Conservation (phyloP, 2,329 filamentous ascomycete genomes). For the Curvularia hawaiiensis region DNA sequence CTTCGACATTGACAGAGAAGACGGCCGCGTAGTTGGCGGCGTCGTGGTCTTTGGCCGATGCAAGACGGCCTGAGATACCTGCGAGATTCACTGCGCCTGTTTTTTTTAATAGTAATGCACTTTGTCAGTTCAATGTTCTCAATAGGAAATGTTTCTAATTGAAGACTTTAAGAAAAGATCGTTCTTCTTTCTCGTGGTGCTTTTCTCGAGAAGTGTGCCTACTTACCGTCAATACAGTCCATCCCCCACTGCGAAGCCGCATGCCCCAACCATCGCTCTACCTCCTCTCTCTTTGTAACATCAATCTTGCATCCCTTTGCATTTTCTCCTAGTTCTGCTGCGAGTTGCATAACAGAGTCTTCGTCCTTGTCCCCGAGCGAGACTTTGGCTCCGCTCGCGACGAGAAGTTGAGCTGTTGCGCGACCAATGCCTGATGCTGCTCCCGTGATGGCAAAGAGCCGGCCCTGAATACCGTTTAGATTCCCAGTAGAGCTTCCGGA, state of each 20-base stretch:
- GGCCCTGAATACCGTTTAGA: slow-evolving; percentile 2
- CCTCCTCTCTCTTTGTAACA: slow-evolving; percentile 39
- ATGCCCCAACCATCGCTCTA: slow-evolving; percentile 21
- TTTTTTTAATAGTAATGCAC: background rate
- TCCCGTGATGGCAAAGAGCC: slow-evolving; percentile 19
- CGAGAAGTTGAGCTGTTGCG: slow-evolving; percentile 13
- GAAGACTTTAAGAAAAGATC: no score
- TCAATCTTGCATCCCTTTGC: slow-evolving; percentile 31
- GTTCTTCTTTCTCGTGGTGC: background rate
- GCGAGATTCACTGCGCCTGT: slow-evolving; percentile 27
- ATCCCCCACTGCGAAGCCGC: slow-evolving; percentile 14
- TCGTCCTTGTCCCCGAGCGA: slow-evolving; percentile 15
- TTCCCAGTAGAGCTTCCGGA: background rate
- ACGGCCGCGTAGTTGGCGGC: slow-evolving; percentile 42
- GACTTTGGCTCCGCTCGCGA: slow-evolving; percentile 7
- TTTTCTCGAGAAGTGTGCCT: background rate
- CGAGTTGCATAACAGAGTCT: slow-evolving; percentile 20
- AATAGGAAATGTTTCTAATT: background rate
- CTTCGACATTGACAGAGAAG: slow-evolving; percentile 43
- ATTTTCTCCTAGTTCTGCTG: slow-evolving; percentile 12
- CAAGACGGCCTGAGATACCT: slow-evolving; percentile 49
- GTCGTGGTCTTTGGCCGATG: slow-evolving; percentile 30
- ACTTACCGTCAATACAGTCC: slow-evolving; percentile 25
- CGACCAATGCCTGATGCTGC: slow-evolving; percentile 22
- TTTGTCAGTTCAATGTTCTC: background rate